Conservation (phyloP, 2,329 filamentous ascomycete genomes). For the Ascochyta koolunga region DNA sequence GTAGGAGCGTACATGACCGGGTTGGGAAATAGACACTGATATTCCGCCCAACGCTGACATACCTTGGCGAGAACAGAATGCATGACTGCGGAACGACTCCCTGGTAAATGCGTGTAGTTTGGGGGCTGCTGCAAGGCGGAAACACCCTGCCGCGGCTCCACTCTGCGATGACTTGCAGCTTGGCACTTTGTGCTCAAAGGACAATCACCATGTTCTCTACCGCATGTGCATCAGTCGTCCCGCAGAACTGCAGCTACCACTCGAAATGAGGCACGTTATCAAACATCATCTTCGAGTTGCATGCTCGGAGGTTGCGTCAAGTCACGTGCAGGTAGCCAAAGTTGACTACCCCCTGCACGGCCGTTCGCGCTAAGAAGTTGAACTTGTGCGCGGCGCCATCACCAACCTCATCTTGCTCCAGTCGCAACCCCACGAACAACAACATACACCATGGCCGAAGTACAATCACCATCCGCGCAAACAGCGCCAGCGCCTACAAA, state of each 20-base stretch:
- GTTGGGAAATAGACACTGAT: not conserved
- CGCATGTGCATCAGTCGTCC: no score
- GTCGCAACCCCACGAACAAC: not conserved
- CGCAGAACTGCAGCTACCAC: no score
- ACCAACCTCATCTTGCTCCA: not conserved
- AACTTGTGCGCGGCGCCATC: slow-evolving; percentile 8
- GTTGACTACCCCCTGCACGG: not conserved
- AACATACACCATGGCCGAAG: slow-evolving; percentile 37
- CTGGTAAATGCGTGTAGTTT: not conserved
- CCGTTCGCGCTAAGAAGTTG: slow-evolving; percentile 11
- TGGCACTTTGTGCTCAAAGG: not conserved
- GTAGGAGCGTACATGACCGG: no score
- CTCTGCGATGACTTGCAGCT: not conserved
- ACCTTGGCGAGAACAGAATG: not conserved
- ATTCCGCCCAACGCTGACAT: not conserved
- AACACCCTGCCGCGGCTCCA: not conserved
- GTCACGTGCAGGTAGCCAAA: not conserved
- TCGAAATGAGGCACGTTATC: no score
- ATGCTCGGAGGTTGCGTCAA: no score
- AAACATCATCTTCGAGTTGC: no score
- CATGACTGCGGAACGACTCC: not conserved
- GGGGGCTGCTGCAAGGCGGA: not conserved
- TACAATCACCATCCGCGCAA: slow-evolving; percentile 34
- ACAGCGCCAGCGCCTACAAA: slow-evolving; percentile 19
- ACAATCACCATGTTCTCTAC: not conserved